Evolutionary conservation across 257 asterid species (phyloP).

Genomic region (Linderniella brevidens): DNA sequence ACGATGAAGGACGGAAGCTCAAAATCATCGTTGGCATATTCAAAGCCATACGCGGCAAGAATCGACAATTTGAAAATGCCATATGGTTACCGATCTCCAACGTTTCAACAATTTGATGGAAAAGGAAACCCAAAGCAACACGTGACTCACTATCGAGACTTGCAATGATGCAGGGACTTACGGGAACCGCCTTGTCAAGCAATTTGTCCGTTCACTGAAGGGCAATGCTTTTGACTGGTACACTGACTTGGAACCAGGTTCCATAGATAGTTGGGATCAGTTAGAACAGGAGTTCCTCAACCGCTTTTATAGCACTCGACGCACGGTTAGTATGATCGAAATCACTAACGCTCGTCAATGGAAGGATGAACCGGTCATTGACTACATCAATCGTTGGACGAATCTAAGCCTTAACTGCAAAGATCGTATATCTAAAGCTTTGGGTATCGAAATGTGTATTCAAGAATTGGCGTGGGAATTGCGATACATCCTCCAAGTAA

Average conservation of each 20-base stretch:
- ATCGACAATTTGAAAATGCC: too few species aligned
- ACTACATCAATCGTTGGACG: not conserved
- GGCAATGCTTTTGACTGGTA: not conserved
- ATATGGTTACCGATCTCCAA: too few species aligned
- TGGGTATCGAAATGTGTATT: not conserved
- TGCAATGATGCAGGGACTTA: too few species aligned
- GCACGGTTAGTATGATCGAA: not conserved
- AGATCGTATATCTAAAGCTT: not conserved
- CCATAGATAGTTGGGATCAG: not conserved
- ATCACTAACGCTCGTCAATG: not conserved
- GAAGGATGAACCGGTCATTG: not conserved
- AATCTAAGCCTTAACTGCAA: not conserved
- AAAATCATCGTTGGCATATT: too few species aligned
- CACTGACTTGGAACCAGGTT: not conserved
- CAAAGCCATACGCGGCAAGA: too few species aligned
- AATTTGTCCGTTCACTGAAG: not conserved
- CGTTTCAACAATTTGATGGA: too few species aligned
- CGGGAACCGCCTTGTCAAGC: not conserved
- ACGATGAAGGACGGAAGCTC: too few species aligned
- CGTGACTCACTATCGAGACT: too few species aligned
- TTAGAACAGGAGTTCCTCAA: not conserved
- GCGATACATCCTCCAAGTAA: not conserved
- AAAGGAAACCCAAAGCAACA: too few species aligned
- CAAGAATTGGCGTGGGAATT: not conserved
- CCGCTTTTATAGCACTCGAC: not conserved